Evolutionary conservation across 2,329 filamentous ascomycete species (phyloP), one percentile per base, ranked within the genome.

Genomic region (Aspergillus carbonarius): DNA sequence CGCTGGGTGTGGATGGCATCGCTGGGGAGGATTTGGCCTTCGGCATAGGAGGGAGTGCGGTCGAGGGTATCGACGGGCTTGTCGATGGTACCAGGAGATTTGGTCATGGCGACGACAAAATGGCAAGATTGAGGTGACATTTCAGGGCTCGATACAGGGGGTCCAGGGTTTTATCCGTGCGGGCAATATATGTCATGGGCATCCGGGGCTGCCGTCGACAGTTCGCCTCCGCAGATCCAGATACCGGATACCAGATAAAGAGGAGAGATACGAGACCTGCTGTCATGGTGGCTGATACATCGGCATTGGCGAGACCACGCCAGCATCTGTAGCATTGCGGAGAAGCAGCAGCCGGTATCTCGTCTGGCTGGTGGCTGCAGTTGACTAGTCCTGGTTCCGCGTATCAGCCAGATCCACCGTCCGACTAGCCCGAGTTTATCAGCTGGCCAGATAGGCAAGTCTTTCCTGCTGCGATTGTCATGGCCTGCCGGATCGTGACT

Each of bases 1-100:
- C 57, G 57, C 46, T 59, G 39, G 12, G 44, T 54, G 42, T 25
- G 13, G 42, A 27, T 23, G 42, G 23, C 42, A 47, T 27, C 42
- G 13, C 17, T 23, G 42, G 42, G 23, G 23, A 47, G 23, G 23
- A 47, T 47, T 15, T 47, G 42, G 1, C 42, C 42, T 47, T 47
- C 42, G 5, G 42, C 42, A 17, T 30, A 47, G 23, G 42, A 47
- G 6, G 42, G 12, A 10, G 42, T 47, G 42, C 42, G 23, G 23
- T 27, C 42, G 23, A 47, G 42, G 2, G 10, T 12, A 5, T 47
- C 42, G 42, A 47, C 20, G 1, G 23, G 5, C 30, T 47, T 47
- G 20, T 47, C 42, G 42, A 15, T 39, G 15, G 35, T n/a, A n/a
- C n/a, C 20, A 2, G 23, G 23, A 12, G 20, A 27, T 13, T 47